These are phyloP conservation scores for Globisporangium takayamanum DNA, from an alignment of 352 stramenopile genomes.

Conservation along the genomic window DNA sequence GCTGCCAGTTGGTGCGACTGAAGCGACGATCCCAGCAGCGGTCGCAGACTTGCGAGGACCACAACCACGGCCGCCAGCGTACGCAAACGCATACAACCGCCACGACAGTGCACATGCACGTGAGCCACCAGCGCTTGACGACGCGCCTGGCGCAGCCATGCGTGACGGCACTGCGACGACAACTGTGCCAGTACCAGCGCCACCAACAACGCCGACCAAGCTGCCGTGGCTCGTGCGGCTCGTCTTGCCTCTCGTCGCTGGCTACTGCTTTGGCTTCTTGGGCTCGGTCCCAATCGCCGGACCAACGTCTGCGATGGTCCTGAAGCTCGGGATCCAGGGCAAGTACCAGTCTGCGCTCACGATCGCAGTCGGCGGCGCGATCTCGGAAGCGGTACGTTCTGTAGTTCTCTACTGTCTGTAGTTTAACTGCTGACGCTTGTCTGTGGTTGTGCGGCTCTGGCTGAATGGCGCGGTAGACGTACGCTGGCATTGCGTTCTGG, in stretches of 20 bases:
- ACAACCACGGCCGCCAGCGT: not conserved
- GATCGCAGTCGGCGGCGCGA: conserved; percentile 75
- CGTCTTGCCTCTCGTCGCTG: conserved; percentile 65
- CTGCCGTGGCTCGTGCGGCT: conserved; percentile 51
- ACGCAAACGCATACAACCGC: not conserved
- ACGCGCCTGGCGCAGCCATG: conserved; percentile 1
- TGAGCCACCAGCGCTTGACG: not conserved
- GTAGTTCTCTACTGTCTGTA: not conserved
- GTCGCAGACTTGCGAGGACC: not conserved
- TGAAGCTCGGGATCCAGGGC: conserved; percentile 83
- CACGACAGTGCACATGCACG: not conserved
- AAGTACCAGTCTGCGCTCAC: conserved; percentile 77
- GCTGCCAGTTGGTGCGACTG: not conserved
- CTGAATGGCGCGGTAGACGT: conserved; percentile 38
- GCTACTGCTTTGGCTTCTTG: conserved; percentile 83
- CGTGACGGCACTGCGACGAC: not conserved
- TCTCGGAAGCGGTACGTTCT: conserved; percentile 66
- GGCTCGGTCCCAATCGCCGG: conserved; percentile 79
- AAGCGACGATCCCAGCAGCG: not conserved
- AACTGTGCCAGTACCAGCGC: not conserved
- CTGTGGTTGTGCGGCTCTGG: not conserved
- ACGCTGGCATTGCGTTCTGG: conserved; percentile 85
- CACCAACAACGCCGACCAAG: conserved; percentile 4
- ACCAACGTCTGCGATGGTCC: conserved; percentile 82
- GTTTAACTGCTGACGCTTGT: no score